Evolutionary conservation across 2,329 filamentous ascomycete species (phyloP), one percentile per base, ranked within the genome.

Genomic region (Aphanoascus verrucosus): DNA sequence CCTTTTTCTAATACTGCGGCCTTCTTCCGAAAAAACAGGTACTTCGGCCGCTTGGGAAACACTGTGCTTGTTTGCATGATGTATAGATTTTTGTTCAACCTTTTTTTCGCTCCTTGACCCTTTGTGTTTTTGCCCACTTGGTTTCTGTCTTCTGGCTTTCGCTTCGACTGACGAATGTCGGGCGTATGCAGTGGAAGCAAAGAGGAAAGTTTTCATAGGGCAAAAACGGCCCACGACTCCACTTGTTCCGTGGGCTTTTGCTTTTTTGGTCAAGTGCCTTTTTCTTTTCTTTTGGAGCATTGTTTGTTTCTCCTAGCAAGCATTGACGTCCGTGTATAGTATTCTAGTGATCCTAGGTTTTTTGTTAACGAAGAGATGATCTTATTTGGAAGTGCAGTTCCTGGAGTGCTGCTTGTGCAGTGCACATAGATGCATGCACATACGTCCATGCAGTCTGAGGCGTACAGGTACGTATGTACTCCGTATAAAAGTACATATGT

Each of bases 101-200:
- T 42, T 44, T 20, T 32, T 37, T 20, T 50, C n/a, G n/a, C n/a
- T n/a, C n/a, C n/a, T 54, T 23, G 5, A 15, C 23, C 11, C 34
- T 15, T 48, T 32, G 8, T 53, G 4, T 48, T 38, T 31, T 19
- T 44, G 20, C n/a, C 14, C 15, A 14, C 28, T 45, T 44, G 14
- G 37, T 40, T n/a, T 7, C 14, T 41, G 20, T 45, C 41, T 15
- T 23, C n/a, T 19, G 5, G 7, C 9, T 17, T 3, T 41, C 35
- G 50, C 32, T 11, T 34, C 45, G 17, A 34, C 32, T 32, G 32
- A 53, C 41, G 43, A 20, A 35, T 52, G 42, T 17, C 50, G 42
- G 50, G 50, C 50, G 42, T 32, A 52, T 52, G 50, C 50, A 52
- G 50, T 52, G 50, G 41, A 46, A 45, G 41, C 20, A 28, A 43